Evolutionary conservation across 1,139 yeast genomes (phyloP).

Genomic region (Suhomyces bokatorum): DNA sequence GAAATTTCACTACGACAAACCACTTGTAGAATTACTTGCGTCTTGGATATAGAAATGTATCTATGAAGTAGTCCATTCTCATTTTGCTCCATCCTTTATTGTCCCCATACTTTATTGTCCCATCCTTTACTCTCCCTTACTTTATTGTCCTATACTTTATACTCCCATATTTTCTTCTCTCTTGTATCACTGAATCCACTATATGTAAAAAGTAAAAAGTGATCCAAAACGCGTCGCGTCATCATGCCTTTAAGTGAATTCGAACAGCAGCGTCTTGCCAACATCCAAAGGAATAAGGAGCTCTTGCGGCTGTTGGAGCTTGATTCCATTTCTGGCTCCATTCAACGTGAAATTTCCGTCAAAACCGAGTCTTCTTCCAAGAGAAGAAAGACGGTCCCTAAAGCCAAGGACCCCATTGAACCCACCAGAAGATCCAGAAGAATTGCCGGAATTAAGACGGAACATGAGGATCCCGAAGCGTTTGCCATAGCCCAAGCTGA

Average conservation of each 20-base stretch:
- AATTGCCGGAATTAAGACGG: slow-evolving; percentile 59
- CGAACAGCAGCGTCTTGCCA: slow-evolving; percentile 66
- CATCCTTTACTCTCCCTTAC: no score
- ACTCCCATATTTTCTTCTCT: no score
- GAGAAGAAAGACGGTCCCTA: slow-evolving; percentile 21
- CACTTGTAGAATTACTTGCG: no score
- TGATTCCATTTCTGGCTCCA: slow-evolving; percentile 35
- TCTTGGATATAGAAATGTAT: no score
- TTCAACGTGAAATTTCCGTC: slow-evolving; percentile 29
- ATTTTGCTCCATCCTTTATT: no score
- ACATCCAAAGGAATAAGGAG: slow-evolving; percentile 44
- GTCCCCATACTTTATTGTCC: no score
- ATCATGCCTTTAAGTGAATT: slow-evolving; percentile 53
- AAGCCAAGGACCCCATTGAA: slow-evolving; percentile 30
- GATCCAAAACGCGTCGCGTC: slow-evolving; percentile 1
- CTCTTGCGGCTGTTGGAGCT: slow-evolving; percentile 40
- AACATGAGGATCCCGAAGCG: slow-evolving; percentile 40
- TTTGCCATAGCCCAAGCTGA: slow-evolving; percentile 34
- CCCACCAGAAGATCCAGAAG: slow-evolving; percentile 68
- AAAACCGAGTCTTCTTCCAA: slow-evolving; percentile 13
- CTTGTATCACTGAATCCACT: no score
- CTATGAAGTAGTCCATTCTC: no score
- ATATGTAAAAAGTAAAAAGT: background rate
- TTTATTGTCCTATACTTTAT: no score
- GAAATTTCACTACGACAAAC: no score